Evolutionary conservation across 495 filamentous ascomycete genomes (phyloP), one percentile per base, ranked within the genome.

Genomic region (Achaetomiella virescens): DNA sequence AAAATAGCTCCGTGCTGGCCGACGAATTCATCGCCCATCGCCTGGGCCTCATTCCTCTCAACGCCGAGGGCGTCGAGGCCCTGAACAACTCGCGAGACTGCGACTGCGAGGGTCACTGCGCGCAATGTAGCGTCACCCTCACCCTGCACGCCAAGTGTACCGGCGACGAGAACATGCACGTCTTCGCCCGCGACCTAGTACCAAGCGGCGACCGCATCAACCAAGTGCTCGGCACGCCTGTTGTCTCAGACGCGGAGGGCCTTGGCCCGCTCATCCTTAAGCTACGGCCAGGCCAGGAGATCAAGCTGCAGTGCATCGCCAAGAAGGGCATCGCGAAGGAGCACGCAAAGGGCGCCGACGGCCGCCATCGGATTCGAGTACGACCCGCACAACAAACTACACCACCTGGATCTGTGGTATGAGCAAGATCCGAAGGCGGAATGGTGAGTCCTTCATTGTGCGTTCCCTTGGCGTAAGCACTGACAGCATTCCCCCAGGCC

Each of bases 321-420:
- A 97, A 96, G 80, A 97, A 97, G 77, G 93, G 93, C 0, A 97
- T 97, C 55, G 91, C 92, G 3, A 98, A 97, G 78, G 93, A 98
- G 68, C 93, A 98, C 75, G 87, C 95, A 0, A 98, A 98, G 69
- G 93, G 85, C 88, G 46, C 91, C 95, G 2, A 88, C 86, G 38
- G 78, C 91, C 54, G 95, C 93, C 6, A 84, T 98, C 48, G 93
- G 90, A 22, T 98, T 97, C 63, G 93, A 98, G 72, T 98, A 98
- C 70, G 93, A 98, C 66, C 93, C 93, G 55, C 86, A 91, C 67
- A 98, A 98, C 71, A 95, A 91, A 69, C 72, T 98, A 43, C 77
- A 80, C 55, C 93, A 98, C 74, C 74, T 90, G 38, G 87, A 95
- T 65, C 82, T 91, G 66, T 98, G 93, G 93, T 96, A 89, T 67